These are phyloP conservation scores for Globisporangium viniferum DNA, from an alignment of 352 stramenopile species.

Conservation along the genomic window DNA sequence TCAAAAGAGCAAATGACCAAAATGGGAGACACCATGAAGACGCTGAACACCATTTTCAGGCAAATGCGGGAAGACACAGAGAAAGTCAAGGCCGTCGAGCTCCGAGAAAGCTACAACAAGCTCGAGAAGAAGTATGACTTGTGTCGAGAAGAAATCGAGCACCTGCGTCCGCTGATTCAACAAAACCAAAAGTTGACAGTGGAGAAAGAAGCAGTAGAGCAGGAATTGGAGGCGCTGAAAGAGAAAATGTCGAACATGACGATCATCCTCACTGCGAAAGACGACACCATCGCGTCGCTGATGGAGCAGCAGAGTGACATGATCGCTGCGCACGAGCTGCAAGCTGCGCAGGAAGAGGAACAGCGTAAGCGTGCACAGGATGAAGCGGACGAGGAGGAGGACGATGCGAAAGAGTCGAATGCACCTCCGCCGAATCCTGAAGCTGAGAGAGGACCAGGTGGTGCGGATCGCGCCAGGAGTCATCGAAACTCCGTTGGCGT, in stretches of 20 bases:
- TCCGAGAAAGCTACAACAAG: slow-evolving; percentile 74
- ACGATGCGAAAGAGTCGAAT: neutral
- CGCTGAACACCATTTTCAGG: slow-evolving; percentile 91
- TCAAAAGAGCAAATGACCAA: slow-evolving; percentile 83
- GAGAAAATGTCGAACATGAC: slow-evolving; percentile 43
- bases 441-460: neutral
- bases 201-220: slow-evolving; percentile 28
- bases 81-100: slow-evolving; percentile 85
- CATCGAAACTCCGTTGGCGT: slow-evolving; percentile 20
- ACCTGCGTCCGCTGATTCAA: slow-evolving; percentile 48
- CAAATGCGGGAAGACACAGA: slow-evolving; percentile 92
- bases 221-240: slow-evolving; percentile 33
- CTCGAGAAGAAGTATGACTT: slow-evolving; percentile 71
- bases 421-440: neutral
- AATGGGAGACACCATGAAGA: slow-evolving; percentile 92
- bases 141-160: slow-evolving; percentile 56
- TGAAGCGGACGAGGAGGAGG: slow-evolving; percentile 40
- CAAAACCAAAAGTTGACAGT: slow-evolving; percentile 47
- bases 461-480: neutral
- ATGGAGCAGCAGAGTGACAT: slow-evolving; percentile 80
- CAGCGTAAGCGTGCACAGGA: slow-evolving; percentile 30
- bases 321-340: slow-evolving; percentile 60
- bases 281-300: slow-evolving; percentile 56
- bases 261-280: slow-evolving; percentile 46
- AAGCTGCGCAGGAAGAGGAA: slow-evolving; percentile 50